Evolutionary conservation across 2,329 filamentous ascomycete species (phyloP), one percentile per base, ranked within the genome.

Genomic region (Scedosporium dehoogii): DNA sequence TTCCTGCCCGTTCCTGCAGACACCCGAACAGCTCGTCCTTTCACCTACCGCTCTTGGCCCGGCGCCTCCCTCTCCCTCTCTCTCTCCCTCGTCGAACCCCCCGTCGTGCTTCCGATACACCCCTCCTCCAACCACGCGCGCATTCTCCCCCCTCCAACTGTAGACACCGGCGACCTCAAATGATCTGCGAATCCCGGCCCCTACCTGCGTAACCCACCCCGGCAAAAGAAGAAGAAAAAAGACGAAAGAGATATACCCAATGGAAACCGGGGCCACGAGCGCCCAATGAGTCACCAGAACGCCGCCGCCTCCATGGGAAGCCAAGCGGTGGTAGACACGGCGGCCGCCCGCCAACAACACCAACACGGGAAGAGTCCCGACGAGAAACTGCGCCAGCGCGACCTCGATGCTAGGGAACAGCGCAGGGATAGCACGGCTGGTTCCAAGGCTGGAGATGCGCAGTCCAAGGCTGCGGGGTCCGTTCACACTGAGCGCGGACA

Each of bases 401-500:
- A 58, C 12, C n/a, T 29, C 9, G 60, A 61, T 14, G n/a, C 21
- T 4, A 57, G 25, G 60, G 60, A 41, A 58, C 55, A 33, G 55
- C 55, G 18, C 18, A 58, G 18, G 33, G 23, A 18, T 21, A 23
- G 16, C 25, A 25, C 23, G 23, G 55, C 18, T 58, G 55, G 55
- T 33, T 58, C 55, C 33, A 58, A 62, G 55, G n/a, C 23, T 23
- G 61, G 27, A 44, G 25, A 29, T 29, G 27, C 27, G 27, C 27
- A 29, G 27, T 29, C 27, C 27, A 29, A 29, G 27, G 27, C 27
- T 29, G 27, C 27, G 27, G 27, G 27, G 27, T 29, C 21, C 29
- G 25, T 25, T 27, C 10, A 7, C 16, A 51, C 38, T 9, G 65
- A 66, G 60, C 44, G 63, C 5, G 58, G 59, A 4, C 86, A 88